A percentile compares a stretch with the other conserved stretches of the same genome.
Conservation (phyloP, 202 grass and related monocot species). For the Panicum hallii region DNA sequence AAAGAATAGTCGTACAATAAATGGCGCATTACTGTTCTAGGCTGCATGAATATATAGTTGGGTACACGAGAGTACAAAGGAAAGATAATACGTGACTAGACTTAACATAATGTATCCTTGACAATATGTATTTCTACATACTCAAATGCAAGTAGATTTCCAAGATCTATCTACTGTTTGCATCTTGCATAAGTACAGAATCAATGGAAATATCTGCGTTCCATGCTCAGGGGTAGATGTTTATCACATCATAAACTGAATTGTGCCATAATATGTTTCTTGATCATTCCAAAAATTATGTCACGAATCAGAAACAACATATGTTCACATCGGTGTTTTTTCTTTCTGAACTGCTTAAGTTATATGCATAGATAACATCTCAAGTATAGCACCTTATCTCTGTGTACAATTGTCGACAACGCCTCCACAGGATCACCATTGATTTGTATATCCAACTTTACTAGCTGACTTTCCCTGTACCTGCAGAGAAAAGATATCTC, state of each 20-base stretch:
- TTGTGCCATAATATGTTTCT: neutral
- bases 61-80: conserved; percentile 8
- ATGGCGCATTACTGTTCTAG: conserved; percentile 15
- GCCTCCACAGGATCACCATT: conserved; percentile 94
- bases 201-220: neutral
- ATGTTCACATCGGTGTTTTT: conserved; percentile 15
- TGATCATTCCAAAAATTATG: neutral
- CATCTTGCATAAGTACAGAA: conserved; percentile 14
- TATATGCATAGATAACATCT: conserved; percentile 20
- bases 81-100: conserved; percentile 19
- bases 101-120: conserved; percentile 23
- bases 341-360: conserved; percentile 23
- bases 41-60: conserved; percentile 14
- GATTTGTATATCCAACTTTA: conserved; percentile 95
- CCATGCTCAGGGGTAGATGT: neutral
- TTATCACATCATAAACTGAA: conserved; percentile 2
- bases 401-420: conserved; percentile 95
- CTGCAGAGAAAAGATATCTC: conserved; percentile 55
- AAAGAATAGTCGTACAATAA: conserved; percentile 1
- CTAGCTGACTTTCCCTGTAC: conserved; percentile 90
- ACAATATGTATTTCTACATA: conserved; percentile 32
- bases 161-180: conserved; percentile 14
- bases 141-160: neutral
- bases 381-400: conserved; percentile 71
- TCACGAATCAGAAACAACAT: conserved; percentile 11